Evolutionary conservation across 768 basidiomycete species (phyloP), one percentile per base, ranked within the genome.

Genomic region (Tephrocybe sp.): DNA sequence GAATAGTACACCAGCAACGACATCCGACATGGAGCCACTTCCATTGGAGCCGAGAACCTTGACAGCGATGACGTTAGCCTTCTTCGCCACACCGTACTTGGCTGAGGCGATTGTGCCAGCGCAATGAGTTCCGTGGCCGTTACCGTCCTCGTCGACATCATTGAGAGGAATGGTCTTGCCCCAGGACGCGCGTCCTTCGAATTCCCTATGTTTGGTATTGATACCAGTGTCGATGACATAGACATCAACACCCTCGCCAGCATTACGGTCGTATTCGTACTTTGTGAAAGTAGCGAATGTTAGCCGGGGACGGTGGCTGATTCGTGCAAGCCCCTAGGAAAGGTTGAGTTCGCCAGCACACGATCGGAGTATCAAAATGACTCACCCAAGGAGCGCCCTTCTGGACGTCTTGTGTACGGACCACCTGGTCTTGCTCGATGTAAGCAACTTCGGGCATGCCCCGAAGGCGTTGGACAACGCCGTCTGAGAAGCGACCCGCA

Each of bases 11-110:
- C 95, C 97, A 8, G 73, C 77, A 42, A 98, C 75, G 55, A 98
- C 97, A 62, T 98, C 94, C 36, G 86, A 84, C 94, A 97, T 97
- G 48, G 86, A 79, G 7, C 97, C 97, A 56, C 87, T 91, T 29
- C 97, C 97, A 58, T 94, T 91, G 41, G 87, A 83, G n/a, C 94
- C 93, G 40, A 97, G 80, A 16, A 92, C 91, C 75, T 94, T 95
- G 68, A 95, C 92, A 27, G 93, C 93, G 56, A 88, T 76, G 57
- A 95, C 78, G 53, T 91, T 78, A 47, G 94, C 95, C 53, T 78
- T 78, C 84, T 99, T 98, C 43, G 97, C 94, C 38, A 99, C 93
- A 70, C 97, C 97, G 61, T 92, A 98, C 69, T 85, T 89, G 61
- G 74, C 71, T 4, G 91, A 93, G n/a, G 86, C 97, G 57, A 98